Conservation (phyloP, 129 eudicot species). For the Heracleum sosnowskyi region DNA sequence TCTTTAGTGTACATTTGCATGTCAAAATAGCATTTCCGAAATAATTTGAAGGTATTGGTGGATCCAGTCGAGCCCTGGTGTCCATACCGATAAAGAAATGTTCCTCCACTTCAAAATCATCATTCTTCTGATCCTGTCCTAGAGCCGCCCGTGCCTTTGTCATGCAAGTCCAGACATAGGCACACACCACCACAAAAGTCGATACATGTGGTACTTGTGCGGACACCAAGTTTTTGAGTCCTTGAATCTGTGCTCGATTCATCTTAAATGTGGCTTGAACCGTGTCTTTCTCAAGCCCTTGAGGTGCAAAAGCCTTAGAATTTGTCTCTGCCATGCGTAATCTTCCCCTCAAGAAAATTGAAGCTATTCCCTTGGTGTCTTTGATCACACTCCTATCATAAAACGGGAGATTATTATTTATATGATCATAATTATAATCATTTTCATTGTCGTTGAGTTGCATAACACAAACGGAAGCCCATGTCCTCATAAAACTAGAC, state of each 20-base stretch:
- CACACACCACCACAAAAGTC: constrained; percentile 22
- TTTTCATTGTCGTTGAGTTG: background rate
- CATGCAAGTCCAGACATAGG: constrained; percentile 40
- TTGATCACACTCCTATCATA: constrained; percentile 1
- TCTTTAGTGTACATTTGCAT: constrained; percentile 18
- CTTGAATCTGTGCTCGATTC: constrained; percentile 15
- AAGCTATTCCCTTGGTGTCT: constrained; percentile 3
- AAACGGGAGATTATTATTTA: background rate
- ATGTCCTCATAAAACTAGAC: background rate
- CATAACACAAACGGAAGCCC: background rate
- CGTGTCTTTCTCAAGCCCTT: background rate
- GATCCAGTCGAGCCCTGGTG: constrained; percentile 43
- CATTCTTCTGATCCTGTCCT: background rate
- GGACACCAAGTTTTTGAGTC: constrained; percentile 24
- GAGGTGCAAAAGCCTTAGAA: background rate
- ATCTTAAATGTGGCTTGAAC: constrained; percentile 29
- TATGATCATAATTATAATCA: background rate
- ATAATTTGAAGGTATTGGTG: constrained; percentile 40
- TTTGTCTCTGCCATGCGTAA: background rate
- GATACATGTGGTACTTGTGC: constrained; percentile 29
- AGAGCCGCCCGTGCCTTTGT: constrained; percentile 19
- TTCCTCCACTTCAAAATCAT: constrained; percentile 32
- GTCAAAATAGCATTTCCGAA: constrained; percentile 46
- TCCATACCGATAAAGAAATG: constrained; percentile 21
- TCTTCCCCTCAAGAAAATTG: background rate